Evolutionary conservation across 2,329 filamentous ascomycete genomes (phyloP), one percentile per base, ranked within the genome.

Genomic region (Tolypocladium inflatum): DNA sequence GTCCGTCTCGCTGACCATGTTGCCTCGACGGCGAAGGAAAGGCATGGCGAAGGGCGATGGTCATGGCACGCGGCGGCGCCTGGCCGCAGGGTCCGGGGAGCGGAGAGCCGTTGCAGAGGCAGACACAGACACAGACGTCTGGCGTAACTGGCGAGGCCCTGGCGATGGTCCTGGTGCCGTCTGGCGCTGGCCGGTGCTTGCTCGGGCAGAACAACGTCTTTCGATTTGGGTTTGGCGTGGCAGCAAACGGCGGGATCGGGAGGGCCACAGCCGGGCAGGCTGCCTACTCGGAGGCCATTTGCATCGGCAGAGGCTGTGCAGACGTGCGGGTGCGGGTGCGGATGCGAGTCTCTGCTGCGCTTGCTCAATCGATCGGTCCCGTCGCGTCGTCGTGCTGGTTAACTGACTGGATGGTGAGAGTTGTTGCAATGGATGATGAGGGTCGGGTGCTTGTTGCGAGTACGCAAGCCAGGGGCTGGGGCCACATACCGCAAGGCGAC

Each of bases 21-120:
- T 81, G 74, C 80, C 81, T 70, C 80, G 81, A 71, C 81, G 81
- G 74, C 82, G 82, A 73, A 84, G 75, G 65, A 85, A 82, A 67
- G 82, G 80, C 82, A 85, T 85, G 66, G 63, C 73, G 68, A 68
- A 69, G 67, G 67, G 65, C 59, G 58, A 62, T 68, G 69, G 61
- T 73, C 74, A 76, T 77, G 68, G 62, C 72, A 70, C 65, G 65
- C 64, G 59, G 59, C 66, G 64, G 65, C 64, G 63, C 62, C 66
- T 53, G 55, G 58, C 59, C 61, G 53, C 57, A 43, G 55, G 48
- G 50, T 61, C 57, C 54, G 56, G 37, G 48, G 42, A 51, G 30
- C 30, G 7, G 39, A 19, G 26, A 50, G 56, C 54, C 56, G 57
- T 53, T 35, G 48, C 26, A 51, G 30, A 21, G 45, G 21, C 30